Base-by-base conservation (phyloP, 2,329 filamentous ascomycete species). In the Talaromyces funiculosus region DNA sequence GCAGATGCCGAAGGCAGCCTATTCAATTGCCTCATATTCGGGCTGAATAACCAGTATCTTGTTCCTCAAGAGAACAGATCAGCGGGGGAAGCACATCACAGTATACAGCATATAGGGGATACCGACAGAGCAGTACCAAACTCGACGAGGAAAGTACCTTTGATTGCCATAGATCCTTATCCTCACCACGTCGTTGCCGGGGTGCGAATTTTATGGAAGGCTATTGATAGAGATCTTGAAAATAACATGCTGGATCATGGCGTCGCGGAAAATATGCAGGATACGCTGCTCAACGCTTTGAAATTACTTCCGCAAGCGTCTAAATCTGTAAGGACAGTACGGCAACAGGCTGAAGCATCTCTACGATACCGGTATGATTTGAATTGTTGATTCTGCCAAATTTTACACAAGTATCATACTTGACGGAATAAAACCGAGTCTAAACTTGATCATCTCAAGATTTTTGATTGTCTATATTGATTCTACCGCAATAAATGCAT, bases 111-210 rank as follows among this genome's bases (percentile, higher is more conserved):
- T n/a, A 10, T 7, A 3, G 26, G 45, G 3, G 53, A 31, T 8
- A n/a, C 33, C 5, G 45, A 62, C 53, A 61, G 62, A 22, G 58
- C 9, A 43, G 10, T 29, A 35, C 8, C 10, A n/a, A 29, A 37
- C 12, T 57, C 37, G 9, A 57, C 14, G 7, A 31, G 16, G 38
- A 53, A 33, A 26, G 59, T 67, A n/a, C 68, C 69, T 9, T 63
- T 73, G 8, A 59, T 72, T 49, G 66, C 68, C 12, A 66, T 72
- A 38, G 68, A 73, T 38, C 71, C 69, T 12, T 71, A 71, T 58
- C 71, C 69, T 14, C 68, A 72, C 53, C 67, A 71, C 42, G 61
- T 72, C 8, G 67, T 72, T 49, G 69, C 69, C 3, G 67, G 58
- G 5, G 65, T 71, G n/a, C 68, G 67, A 51, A 63, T 71, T 3